Evolutionary conservation across 2,329 filamentous ascomycete genomes (phyloP).

Genomic region (Fusarium lyarnte): DNA sequence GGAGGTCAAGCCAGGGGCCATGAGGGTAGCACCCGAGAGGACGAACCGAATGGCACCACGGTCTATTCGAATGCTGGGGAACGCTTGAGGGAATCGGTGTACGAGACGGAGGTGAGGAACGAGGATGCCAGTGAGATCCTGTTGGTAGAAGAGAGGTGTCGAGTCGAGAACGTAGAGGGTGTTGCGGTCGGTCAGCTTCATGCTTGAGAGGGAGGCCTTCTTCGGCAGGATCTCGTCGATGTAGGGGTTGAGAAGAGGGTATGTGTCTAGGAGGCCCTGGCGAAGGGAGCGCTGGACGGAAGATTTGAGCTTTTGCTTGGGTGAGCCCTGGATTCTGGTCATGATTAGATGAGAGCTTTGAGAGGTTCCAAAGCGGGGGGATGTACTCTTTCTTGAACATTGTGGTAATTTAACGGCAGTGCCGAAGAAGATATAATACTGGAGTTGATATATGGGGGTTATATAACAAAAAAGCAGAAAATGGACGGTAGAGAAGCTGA

Average conservation of each 20-base stretch:
- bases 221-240: slow-evolving; percentile 97
- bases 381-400: slow-evolving; percentile 96
- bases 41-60: slow-evolving; percentile 97
- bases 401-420: slow-evolving; percentile 47
- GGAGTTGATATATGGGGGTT: background rate
- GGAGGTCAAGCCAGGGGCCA: slow-evolving; percentile 93
- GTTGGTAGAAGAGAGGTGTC: slow-evolving; percentile 90
- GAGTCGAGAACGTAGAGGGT: slow-evolving; percentile 85
- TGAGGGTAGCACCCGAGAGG: slow-evolving; percentile 89
- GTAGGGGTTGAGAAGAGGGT: slow-evolving; percentile 84
- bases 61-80: slow-evolving; percentile 89
- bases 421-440: background rate
- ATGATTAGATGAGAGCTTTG: slow-evolving; percentile 30
- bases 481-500: background rate
- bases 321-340: slow-evolving; percentile 70
- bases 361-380: slow-evolving; percentile 23
- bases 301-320: slow-evolving; percentile 97
- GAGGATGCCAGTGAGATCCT: slow-evolving; percentile 76
- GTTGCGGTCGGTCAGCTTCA: slow-evolving; percentile 92
- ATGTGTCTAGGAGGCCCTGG: slow-evolving; percentile 81
- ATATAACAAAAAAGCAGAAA: background rate
- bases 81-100: slow-evolving; percentile 86
- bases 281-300: slow-evolving; percentile 90
- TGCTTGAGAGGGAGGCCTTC: slow-evolving; percentile 87
- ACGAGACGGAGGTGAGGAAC: slow-evolving; percentile 90